Percentiles rank a stretch among this genome's conserved stretches.
These are phyloP conservation scores for Diaporthe caulivora DNA, from an alignment of 2,329 filamentous ascomycete species.

Conservation along the genomic window DNA sequence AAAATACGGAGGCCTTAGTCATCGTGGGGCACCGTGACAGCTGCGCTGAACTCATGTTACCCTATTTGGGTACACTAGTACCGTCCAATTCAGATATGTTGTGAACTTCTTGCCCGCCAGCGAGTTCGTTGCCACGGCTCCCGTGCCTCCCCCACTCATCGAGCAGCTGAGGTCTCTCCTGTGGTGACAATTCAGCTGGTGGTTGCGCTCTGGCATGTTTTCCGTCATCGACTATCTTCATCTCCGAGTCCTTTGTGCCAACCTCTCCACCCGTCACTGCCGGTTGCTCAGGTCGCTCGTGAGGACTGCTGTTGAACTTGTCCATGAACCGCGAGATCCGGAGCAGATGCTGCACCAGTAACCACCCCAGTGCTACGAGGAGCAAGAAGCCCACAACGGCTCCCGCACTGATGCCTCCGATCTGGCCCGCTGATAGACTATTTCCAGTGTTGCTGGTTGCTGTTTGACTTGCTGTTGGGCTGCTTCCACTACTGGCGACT, in stretches of 20 bases:
- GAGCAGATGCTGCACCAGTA: conserved; percentile 1
- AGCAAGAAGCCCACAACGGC: conserved; percentile 16
- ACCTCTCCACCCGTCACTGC: background rate
- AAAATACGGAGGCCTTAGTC: background rate
- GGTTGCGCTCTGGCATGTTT: background rate
- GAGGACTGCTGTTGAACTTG: conserved; percentile 4
- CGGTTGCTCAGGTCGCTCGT: background rate
- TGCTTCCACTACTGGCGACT: background rate
- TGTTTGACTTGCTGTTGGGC: background rate
- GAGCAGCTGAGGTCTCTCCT: conserved; percentile 14
- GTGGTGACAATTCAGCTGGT: background rate
- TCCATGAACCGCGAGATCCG: conserved; percentile 26
- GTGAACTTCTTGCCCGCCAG: background rate
- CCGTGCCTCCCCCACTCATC: conserved; percentile 12
- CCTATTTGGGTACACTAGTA: background rate
- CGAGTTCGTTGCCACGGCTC: conserved; percentile 5
- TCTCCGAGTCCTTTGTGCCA: background rate
- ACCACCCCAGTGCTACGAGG: background rate
- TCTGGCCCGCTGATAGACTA: background rate
- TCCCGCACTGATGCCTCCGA: conserved; percentile 12
- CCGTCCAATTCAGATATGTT: conserved; percentile 1
- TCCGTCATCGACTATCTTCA: background rate
- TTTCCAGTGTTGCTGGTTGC: background rate
- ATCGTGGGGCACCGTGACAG: background rate
- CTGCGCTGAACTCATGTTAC: too few relatives aligned